Conservation (phyloP, 139 green algal species). For the Chlorella sp. region DNA sequence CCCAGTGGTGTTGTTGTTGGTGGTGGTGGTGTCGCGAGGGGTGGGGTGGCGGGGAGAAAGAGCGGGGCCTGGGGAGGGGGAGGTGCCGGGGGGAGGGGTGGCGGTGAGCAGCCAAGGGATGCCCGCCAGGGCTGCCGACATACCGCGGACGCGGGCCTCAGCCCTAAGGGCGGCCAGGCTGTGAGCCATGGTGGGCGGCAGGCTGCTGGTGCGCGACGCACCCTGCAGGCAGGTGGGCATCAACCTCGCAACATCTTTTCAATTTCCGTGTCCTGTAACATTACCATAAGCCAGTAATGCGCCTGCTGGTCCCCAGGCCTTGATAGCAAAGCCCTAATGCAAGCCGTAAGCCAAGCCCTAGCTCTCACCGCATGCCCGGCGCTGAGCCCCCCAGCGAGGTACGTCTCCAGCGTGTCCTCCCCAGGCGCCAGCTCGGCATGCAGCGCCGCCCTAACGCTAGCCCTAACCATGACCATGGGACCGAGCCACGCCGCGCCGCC, state of each 20-base stretch:
- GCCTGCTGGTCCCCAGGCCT: neutral
- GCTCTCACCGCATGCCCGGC: neutral
- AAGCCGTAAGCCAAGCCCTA: neutral
- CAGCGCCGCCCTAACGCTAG: neutral
- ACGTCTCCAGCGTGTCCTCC: neutral
- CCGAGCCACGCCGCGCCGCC: too few relatives aligned
- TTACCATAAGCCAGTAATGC: neutral
- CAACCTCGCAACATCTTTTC: neutral
- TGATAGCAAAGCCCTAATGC: neutral
- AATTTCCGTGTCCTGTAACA: neutral
- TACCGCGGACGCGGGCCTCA: neutral
- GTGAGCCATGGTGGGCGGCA: neutral
- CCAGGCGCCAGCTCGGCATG: neutral
- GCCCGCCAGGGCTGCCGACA: neutral
- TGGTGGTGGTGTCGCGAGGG: too few relatives aligned
- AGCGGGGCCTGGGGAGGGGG: too few relatives aligned
- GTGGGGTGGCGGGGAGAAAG: too few relatives aligned
- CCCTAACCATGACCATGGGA: neutral
- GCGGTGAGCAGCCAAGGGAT: neutral
- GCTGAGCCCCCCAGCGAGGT: neutral
- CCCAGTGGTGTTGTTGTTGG: too few relatives aligned
- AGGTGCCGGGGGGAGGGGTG: too few relatives aligned
- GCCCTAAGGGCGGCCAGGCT: neutral
- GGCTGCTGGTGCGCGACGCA: too few relatives aligned
- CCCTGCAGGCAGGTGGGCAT: neutral